A percentile compares a stretch with the other conserved stretches of the same genome.
These are phyloP conservation scores for Cercospora sojina DNA, from an alignment of 2,329 filamentous ascomycete species.

Conservation along the genomic window DNA sequence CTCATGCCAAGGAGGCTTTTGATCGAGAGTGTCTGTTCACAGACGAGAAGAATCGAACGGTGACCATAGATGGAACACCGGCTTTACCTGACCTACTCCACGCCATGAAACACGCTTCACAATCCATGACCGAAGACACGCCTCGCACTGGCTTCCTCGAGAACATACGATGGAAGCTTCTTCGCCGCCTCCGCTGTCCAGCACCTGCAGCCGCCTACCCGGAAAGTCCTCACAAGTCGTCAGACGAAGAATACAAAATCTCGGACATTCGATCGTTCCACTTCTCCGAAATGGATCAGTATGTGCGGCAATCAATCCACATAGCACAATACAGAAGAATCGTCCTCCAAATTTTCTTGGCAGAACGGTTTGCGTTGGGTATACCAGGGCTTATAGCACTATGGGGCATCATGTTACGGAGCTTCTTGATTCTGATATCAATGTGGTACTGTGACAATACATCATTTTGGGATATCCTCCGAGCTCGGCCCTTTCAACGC, in stretches of 20 bases:
- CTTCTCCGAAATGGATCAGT: slow-evolving; percentile 44
- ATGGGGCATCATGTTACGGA: slow-evolving; percentile 32
- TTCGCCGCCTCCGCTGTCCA: slow-evolving; percentile 43
- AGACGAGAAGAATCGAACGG: slow-evolving; percentile 57
- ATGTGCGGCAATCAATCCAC: slow-evolving; percentile 30
- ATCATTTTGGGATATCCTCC: slow-evolving; percentile 30
- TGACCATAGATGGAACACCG: slow-evolving; percentile 57
- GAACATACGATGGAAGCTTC: slow-evolving; percentile 40
- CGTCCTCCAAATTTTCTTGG: slow-evolving; percentile 45
- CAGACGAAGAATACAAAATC: slow-evolving; percentile 16
- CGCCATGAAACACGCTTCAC: slow-evolving; percentile 24
- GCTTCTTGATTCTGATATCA: slow-evolving; percentile 25
- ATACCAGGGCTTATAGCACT: slow-evolving; percentile 38
- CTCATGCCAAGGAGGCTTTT: slow-evolving; percentile 61
- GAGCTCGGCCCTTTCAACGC: slow-evolving; percentile 26
- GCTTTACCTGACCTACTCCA: slow-evolving; percentile 50
- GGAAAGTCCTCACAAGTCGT: slow-evolving; percentile 8
- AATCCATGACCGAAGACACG: neutral
- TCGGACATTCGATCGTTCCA: slow-evolving; percentile 41
- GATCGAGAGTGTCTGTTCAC: slow-evolving; percentile 56
- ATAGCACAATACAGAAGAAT: slow-evolving; percentile 38
- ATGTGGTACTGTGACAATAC: slow-evolving; percentile 29
- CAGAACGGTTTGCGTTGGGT: slow-evolving; percentile 42
- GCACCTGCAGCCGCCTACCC: slow-evolving; percentile 43
- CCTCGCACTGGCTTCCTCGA: slow-evolving; percentile 16